Percentiles rank a stretch among this genome's conserved stretches.
Evolutionary conservation across 305 asterid genomes (phyloP).

Genomic region (Fraxinus paxiana): DNA sequence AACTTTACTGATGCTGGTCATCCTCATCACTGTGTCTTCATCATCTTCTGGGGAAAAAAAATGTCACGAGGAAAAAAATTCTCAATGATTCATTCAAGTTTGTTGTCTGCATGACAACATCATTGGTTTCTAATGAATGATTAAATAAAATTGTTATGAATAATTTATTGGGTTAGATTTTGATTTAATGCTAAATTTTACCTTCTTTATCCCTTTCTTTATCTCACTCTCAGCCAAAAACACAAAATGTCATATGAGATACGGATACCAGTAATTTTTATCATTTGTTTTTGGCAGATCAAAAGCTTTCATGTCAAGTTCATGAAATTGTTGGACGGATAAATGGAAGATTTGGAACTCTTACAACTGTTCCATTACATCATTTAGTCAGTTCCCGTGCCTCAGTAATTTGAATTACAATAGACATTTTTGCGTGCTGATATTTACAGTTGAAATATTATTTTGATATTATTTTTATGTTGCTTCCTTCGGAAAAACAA

Average conservation of each 20-base stretch:
- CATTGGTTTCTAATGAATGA: not conserved
- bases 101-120: not conserved
- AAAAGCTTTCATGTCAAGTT: slow-evolving; percentile 57
- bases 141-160: not conserved
- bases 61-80: not conserved
- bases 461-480: not conserved
- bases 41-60: not conserved
- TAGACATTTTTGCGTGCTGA: not conserved
- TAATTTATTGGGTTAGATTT: not conserved
- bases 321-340: slow-evolving; percentile 71
- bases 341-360: slow-evolving; percentile 59
- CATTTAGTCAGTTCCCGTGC: slow-evolving; percentile 43
- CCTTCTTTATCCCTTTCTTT: not conserved
- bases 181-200: not conserved
- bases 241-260: not conserved
- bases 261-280: slow-evolving; percentile 3
- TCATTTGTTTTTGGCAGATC: slow-evolving; percentile 40
- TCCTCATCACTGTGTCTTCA: not conserved
- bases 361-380: slow-evolving; percentile 63
- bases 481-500: not conserved
- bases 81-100: not conserved
- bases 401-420: slow-evolving; percentile 6
- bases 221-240: not conserved
- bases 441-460: slow-evolving; percentile 10
- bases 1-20: slow-evolving; percentile 14